Conservation (phyloP, 1,139 yeast species). For the Hansenula sp. region DNA sequence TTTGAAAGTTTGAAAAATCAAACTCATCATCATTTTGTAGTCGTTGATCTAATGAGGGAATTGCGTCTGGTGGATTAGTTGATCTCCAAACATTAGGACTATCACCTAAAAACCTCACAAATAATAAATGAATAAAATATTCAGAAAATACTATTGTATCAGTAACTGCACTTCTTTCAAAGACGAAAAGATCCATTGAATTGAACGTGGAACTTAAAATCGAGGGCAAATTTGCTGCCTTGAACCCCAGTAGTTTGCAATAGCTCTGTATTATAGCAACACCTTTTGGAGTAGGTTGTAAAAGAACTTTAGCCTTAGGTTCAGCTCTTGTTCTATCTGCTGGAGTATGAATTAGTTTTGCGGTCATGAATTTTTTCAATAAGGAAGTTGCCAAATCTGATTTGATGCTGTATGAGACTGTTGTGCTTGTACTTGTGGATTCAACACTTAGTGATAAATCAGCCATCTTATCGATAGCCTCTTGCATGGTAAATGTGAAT, state of each 20-base stretch:
- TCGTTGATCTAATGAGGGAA: conserved; percentile 30
- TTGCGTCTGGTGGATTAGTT: conserved; percentile 36
- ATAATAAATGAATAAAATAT: conserved; percentile 60
- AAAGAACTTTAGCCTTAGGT: conserved; percentile 35
- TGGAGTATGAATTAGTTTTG: conserved; percentile 74
- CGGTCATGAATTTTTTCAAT: conserved; percentile 53
- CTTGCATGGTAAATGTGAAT: conserved; percentile 48
- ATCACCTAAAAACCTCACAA: conserved; percentile 60
- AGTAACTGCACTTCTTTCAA: conserved; percentile 61
- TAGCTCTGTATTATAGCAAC: conserved; percentile 63
- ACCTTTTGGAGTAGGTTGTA: conserved; percentile 95
- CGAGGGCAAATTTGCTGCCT: conserved; percentile 32
- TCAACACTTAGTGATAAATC: conserved; percentile 45
- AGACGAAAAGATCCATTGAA: conserved; percentile 63
- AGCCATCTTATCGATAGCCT: conserved; percentile 50
- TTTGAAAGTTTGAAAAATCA: conserved; percentile 17
- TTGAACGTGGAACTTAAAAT: conserved; percentile 55
- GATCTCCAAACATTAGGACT: conserved; percentile 70
- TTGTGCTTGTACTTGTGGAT: conserved; percentile 47
- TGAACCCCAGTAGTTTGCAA: conserved; percentile 53
- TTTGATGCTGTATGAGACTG: conserved; percentile 56
- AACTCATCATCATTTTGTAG: conserved; percentile 27
- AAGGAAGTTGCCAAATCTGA: conserved; percentile 46
- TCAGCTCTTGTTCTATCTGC: conserved; percentile 59
- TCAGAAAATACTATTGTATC: conserved; percentile 66